Percentiles rank a stretch among this genome's conserved stretches.
Evolutionary conservation across 768 basidiomycete species (phyloP).

Genomic region (Lactifluus hygrophoroides): DNA sequence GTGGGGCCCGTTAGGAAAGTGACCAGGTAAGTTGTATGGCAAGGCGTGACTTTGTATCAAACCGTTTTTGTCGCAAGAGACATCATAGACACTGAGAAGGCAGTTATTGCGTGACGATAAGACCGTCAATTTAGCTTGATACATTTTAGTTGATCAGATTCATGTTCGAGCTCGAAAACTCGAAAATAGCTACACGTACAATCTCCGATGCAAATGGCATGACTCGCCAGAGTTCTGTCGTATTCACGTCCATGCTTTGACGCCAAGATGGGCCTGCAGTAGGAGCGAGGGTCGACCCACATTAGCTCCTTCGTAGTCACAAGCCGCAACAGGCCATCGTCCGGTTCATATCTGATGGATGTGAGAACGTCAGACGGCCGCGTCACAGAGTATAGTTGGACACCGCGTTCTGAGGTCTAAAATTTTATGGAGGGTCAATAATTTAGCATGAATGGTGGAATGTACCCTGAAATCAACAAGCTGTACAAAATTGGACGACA

Average conservation of each 20-base stretch:
- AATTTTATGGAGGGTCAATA: background rate
- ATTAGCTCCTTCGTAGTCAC: conserved; percentile 53
- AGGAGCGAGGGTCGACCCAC: conserved; percentile 62
- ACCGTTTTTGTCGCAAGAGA: conserved; percentile 34
- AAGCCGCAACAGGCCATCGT: conserved; percentile 41
- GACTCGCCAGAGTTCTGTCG: conserved; percentile 47
- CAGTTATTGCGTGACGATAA: conserved; percentile 52
- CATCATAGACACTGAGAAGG: conserved; percentile 57
- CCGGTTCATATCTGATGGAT: conserved; percentile 38
- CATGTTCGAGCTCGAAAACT: background rate
- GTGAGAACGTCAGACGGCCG: conserved; percentile 39
- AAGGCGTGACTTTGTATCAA: conserved; percentile 37
- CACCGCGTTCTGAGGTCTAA: conserved; percentile 1
- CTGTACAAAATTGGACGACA: conserved; percentile 37
- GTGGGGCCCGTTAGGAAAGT: conserved; percentile 24
- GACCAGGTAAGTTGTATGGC: conserved; percentile 39
- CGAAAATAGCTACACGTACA: conserved; percentile 23
- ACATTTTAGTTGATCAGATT: background rate
- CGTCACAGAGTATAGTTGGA: conserved; percentile 29
- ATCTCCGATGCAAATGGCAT: conserved; percentile 31
- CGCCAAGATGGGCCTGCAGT: conserved; percentile 49
- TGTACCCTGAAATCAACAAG: conserved; percentile 53
- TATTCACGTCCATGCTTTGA: conserved; percentile 51
- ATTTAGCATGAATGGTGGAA: background rate
- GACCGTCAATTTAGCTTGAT: conserved; percentile 42